phyloP scores from a whole-genome alignment of 2,329 filamentous ascomycete species.

The Emmonsia crescens region DNA sequence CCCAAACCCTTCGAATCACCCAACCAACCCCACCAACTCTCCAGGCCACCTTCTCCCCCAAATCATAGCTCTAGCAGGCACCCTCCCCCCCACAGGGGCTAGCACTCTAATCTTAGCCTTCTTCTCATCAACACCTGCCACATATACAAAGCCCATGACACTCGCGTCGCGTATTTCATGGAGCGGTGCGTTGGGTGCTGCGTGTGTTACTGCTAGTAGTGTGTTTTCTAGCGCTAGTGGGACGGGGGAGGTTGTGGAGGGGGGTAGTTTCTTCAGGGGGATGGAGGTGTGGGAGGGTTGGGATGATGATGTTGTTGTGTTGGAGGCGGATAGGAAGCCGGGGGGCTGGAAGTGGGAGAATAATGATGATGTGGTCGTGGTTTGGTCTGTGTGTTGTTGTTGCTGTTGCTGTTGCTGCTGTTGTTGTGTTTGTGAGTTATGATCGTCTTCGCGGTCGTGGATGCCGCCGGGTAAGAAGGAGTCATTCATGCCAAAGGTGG shows the following conservation, averaged over 20 bases:
- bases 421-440: constrained; percentile 9
- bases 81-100: constrained; percentile 68
- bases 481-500: constrained; percentile 21
- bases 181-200: constrained; percentile 55
- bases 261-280: constrained; percentile 50
- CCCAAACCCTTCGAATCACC: constrained; percentile 18
- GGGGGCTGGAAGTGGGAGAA: constrained; percentile 16
- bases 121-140: constrained; percentile 80
- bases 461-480: constrained; percentile 27
- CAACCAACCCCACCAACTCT: constrained; percentile 65
- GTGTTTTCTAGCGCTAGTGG: constrained; percentile 59
- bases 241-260: constrained; percentile 36
- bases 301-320: constrained; percentile 16
- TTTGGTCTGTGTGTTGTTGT: constrained; percentile 3
- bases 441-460: constrained; percentile 17
- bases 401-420: constrained; percentile 11
- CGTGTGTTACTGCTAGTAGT: constrained; percentile 75
- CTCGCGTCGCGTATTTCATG: constrained; percentile 67
- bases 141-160: constrained; percentile 86
- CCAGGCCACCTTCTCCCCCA: constrained; percentile 76
- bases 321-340: constrained; percentile 20
- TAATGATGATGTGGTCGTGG: constrained; percentile 5
- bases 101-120: constrained; percentile 71
- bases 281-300: constrained; percentile 16
- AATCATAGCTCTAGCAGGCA: constrained; percentile 69